phyloP scores from a whole-genome alignment of 2,329 filamentous ascomycete species.

The Emericellopsis atlantica region DNA sequence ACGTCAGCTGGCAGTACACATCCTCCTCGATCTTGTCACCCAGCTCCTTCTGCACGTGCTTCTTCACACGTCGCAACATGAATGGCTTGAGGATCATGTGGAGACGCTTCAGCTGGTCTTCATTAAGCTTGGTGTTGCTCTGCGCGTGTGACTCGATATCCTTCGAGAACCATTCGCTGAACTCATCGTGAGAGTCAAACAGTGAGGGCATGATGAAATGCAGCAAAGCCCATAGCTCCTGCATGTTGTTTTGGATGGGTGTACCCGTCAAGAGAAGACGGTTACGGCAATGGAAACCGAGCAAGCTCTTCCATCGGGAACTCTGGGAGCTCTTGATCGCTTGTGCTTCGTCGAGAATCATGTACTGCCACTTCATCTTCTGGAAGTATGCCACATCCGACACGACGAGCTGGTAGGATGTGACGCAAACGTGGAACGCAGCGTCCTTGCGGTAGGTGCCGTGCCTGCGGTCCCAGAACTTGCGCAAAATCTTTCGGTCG shows the following conservation, averaged over 20 bases:
- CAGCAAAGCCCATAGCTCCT: slow-evolving; percentile 91
- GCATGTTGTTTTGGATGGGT: slow-evolving; percentile 99
- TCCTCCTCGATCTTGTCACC: slow-evolving; percentile 98
- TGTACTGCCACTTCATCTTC: slow-evolving; percentile 99
- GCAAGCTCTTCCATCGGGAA: slow-evolving; percentile 89
- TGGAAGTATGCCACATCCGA: slow-evolving; percentile 96
- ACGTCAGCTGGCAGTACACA: slow-evolving; percentile 92
- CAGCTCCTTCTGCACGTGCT: slow-evolving; percentile 97
- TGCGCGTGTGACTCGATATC: slow-evolving; percentile 97
- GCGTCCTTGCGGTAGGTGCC: slow-evolving; percentile 89
- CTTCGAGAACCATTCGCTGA: slow-evolving; percentile 89
- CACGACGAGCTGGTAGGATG: slow-evolving; percentile 94
- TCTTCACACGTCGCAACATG: slow-evolving; percentile 99
- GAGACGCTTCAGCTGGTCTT: slow-evolving; percentile 89
- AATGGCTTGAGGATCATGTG: slow-evolving; percentile 99
- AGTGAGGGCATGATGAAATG: slow-evolving; percentile 99
- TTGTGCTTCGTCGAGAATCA: slow-evolving; percentile 97
- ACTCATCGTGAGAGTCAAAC: slow-evolving; percentile 88
- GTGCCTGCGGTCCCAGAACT: slow-evolving; percentile 98
- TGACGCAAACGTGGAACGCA: slow-evolving; percentile 90
- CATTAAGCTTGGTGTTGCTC: slow-evolving; percentile 98
- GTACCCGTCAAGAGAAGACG: slow-evolving; percentile 88
- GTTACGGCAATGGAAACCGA: slow-evolving; percentile 92
- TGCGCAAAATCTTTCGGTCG: slow-evolving; percentile 89
- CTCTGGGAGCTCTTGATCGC: slow-evolving; percentile 97